Evolutionary conservation across 352 stramenopile species (phyloP).

Genomic region (Phytophthora syringae): DNA sequence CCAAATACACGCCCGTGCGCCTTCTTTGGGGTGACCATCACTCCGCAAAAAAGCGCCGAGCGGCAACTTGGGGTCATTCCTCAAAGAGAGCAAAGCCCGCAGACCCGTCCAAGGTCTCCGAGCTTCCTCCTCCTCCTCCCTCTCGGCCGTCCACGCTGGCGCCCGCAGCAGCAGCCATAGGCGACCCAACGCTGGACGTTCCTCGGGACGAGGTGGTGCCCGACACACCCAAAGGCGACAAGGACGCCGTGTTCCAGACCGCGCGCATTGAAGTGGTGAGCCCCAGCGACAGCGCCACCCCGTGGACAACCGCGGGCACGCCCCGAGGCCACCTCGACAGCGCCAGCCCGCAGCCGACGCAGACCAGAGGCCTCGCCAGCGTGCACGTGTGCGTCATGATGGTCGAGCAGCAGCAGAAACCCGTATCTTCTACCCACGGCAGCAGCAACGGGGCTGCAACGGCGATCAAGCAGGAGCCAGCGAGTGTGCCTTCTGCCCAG

Average conservation of each 20-base stretch:
- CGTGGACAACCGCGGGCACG: conserved; percentile 48
- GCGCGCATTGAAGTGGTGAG: conserved; percentile 62
- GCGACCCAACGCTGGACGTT: conserved; percentile 42
- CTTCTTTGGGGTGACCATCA: conserved; percentile 52
- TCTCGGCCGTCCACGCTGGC: conserved; percentile 21
- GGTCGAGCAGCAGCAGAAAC: conserved; percentile 52
- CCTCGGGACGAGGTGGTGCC: conserved; percentile 43
- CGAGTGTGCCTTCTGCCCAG: not conserved
- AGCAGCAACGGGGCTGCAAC: conserved; percentile 10
- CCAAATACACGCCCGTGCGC: conserved; percentile 46
- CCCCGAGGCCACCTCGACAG: conserved; percentile 39
- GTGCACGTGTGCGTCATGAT: conserved; percentile 75
- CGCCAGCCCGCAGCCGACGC: conserved; percentile 13
- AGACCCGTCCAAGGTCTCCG: conserved; percentile 7
- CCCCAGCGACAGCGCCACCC: conserved; percentile 45
- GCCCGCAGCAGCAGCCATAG: conserved; percentile 51
- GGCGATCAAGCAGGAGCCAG: conserved; percentile 6
- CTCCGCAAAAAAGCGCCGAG: conserved; percentile 33
- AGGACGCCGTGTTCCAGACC: conserved; percentile 44
- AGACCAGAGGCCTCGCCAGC: conserved; percentile 31
- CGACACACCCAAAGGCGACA: conserved; percentile 33
- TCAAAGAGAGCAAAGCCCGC: conserved; percentile 54
- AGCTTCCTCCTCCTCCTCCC: not conserved
- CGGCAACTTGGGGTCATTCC: conserved; percentile 50
- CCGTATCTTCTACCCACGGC: conserved; percentile 14